These are phyloP conservation scores for Solanum hybrid DNA, from an alignment of 305 asterid genomes.

Conservation along the genomic window DNA sequence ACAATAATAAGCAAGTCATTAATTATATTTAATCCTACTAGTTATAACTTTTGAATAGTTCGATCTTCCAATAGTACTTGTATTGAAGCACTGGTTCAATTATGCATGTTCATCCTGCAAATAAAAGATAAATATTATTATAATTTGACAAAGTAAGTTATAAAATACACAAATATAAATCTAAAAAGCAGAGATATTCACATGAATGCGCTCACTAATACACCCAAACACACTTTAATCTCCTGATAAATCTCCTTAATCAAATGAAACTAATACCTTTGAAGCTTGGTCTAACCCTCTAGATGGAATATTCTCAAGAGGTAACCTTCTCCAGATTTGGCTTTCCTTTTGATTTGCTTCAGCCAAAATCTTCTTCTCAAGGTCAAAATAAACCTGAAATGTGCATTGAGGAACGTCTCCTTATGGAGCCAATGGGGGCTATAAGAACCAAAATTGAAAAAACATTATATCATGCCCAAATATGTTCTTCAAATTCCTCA, in stretches of 20 bases:
- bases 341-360: conserved; percentile 63
- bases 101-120: not conserved
- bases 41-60: no score
- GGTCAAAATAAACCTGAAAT: conserved; percentile 67
- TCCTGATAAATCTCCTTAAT: not conserved
- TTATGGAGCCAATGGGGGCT: conserved; percentile 66
- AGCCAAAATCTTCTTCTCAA: conserved; percentile 71
- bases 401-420: conserved; percentile 73
- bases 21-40: no score
- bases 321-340: conserved; percentile 73
- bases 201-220: not conserved
- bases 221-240: not conserved
- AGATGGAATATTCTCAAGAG: conserved; percentile 39
- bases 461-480: not conserved
- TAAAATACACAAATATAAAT: not conserved
- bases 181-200: not conserved
- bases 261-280: not conserved
- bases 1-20: no score
- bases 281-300: conserved; percentile 33
- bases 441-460: conserved; percentile 1
- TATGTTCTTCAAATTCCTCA: not conserved
- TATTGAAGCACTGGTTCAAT: not conserved
- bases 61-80: not conserved
- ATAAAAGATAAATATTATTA: not conserved
- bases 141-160: not conserved